A percentile compares a stretch with the other conserved stretches of the same genome.
Conservation (phyloP, 345 rosid species). For the Bruguiera sexangula region DNA sequence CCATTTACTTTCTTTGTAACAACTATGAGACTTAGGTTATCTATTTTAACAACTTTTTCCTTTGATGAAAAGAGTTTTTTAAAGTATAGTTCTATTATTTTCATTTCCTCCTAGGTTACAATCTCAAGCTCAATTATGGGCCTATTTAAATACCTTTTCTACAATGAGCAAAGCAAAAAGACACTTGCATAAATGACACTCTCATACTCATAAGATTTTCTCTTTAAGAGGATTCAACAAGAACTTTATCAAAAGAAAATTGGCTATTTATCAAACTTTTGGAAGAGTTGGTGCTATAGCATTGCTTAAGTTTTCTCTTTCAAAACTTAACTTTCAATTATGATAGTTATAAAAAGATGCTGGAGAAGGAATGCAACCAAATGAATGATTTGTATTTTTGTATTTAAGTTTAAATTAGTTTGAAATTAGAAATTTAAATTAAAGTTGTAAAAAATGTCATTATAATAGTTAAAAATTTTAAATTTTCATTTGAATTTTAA, state of each 20-base stretch:
- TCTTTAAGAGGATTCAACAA: neutral
- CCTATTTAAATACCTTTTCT: slow-evolving; percentile 73
- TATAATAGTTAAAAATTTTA: too few species aligned
- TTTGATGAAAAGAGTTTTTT: slow-evolving; percentile 61
- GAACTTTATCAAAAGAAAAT: neutral
- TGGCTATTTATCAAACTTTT: too few species aligned
- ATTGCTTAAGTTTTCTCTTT: too few species aligned
- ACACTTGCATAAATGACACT: neutral
- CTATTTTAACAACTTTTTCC: slow-evolving; percentile 25
- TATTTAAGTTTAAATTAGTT: too few species aligned
- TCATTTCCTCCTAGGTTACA: slow-evolving; percentile 90
- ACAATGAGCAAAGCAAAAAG: neutral
- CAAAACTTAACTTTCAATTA: too few species aligned
- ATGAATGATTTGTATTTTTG: too few species aligned
- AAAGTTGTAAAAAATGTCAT: too few species aligned
- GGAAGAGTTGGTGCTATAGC: too few species aligned
- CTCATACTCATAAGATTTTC: neutral
- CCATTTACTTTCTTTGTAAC: slow-evolving; percentile 52
- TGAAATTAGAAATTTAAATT: too few species aligned
- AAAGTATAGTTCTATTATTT: slow-evolving; percentile 73
- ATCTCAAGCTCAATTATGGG: slow-evolving; percentile 75
- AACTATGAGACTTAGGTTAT: slow-evolving; percentile 16
- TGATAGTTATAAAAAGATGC: too few species aligned
- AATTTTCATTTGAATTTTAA: too few species aligned
- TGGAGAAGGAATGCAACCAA: too few species aligned